Percentiles rank a stretch among this genome's conserved stretches.
These are phyloP conservation scores for Paecilomyces variotii DNA, from an alignment of 2,329 filamentous ascomycete genomes.

Conservation along the genomic window DNA sequence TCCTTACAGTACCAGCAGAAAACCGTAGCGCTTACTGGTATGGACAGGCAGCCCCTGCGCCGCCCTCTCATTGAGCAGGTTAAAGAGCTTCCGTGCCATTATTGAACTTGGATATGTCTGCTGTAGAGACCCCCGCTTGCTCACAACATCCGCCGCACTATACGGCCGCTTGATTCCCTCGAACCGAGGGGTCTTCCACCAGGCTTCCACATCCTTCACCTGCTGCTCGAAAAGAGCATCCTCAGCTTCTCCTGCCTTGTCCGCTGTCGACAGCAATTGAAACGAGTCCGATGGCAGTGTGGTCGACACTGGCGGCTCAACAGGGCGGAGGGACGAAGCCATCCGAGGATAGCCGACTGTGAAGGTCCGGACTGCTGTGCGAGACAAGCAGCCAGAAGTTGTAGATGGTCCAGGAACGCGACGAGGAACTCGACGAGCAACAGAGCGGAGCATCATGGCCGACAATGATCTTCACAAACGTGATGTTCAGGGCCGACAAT, in stretches of 20 bases:
- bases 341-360: constrained; percentile 40
- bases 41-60: constrained; percentile 81
- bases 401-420: constrained; percentile 14
- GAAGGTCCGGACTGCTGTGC: constrained; percentile 23
- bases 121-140: constrained; percentile 80
- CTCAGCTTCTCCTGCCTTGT: constrained; percentile 73
- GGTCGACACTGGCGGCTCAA: constrained; percentile 55
- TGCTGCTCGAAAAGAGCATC: constrained; percentile 79
- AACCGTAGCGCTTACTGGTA: constrained; percentile 57
- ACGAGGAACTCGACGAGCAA: constrained; percentile 29
- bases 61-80: constrained; percentile 70
- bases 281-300: constrained; percentile 66
- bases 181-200: constrained; percentile 83
- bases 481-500: neutral
- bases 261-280: constrained; percentile 69
- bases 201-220: constrained; percentile 74
- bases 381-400: constrained; percentile 15
- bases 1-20: neutral
- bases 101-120: constrained; percentile 86
- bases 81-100: constrained; percentile 92
- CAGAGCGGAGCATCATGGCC: constrained; percentile 26
- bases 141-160: constrained; percentile 81
- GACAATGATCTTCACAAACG: neutral
- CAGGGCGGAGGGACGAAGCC: constrained; percentile 46
- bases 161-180: constrained; percentile 89